A percentile compares a stretch with the other conserved stretches of the same genome.
Conservation (phyloP, 257 asterid species). For the Plectranthus barbatus region DNA sequence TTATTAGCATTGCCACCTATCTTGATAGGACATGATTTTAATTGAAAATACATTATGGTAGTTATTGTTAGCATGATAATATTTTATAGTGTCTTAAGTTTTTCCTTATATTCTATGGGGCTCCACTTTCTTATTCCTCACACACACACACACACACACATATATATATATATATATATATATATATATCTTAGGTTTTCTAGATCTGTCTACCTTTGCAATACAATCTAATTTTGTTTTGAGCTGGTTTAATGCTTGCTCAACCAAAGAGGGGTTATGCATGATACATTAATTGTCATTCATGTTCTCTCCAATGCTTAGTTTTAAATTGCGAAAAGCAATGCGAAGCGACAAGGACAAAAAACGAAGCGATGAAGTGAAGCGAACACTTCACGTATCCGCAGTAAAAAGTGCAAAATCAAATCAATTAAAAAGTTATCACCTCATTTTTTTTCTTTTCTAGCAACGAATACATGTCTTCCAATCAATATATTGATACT, state of each 20-base stretch:
- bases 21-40: not conserved
- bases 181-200: too few species aligned
- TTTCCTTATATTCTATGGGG: not conserved
- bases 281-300: not conserved
- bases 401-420: not conserved
- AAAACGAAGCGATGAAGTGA: too few species aligned
- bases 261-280: not conserved
- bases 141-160: too few species aligned
- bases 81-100: not conserved
- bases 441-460: too few species aligned
- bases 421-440: not conserved
- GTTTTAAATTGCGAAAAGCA: too few species aligned
- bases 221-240: not conserved
- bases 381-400: too few species aligned
- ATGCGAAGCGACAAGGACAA: too few species aligned
- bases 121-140: not conserved
- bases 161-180: too few species aligned
- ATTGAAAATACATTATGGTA: not conserved
- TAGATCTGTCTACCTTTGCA: too few species aligned
- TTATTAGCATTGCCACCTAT: not conserved
- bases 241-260: not conserved
- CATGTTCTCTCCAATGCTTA: not conserved
- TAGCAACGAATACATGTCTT: too few species aligned
- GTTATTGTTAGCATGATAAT: not conserved
- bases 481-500: too few species aligned